phyloP scores from a whole-genome alignment of 352 stramenopile genomes.

The Phytophthora pseudosyringae region DNA sequence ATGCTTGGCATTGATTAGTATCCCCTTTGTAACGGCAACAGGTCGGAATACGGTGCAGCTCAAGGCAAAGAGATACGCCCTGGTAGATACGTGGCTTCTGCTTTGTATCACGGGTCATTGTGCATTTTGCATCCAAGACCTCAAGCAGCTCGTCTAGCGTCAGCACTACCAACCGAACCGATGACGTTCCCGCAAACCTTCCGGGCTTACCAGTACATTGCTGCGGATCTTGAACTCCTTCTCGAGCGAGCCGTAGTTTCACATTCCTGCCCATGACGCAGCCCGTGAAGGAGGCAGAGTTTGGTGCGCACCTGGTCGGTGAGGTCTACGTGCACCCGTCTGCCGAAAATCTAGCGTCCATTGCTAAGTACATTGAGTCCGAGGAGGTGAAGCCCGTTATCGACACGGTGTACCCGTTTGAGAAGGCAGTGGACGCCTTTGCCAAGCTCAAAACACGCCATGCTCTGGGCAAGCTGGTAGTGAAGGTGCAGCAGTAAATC shows the following conservation, averaged over 20 bases:
- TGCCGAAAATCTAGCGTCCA: neutral
- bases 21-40: neutral
- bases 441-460: conserved; percentile 49
- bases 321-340: neutral
- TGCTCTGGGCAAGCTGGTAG: conserved; percentile 50
- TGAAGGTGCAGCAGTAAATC: conserved; percentile 1
- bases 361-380: conserved; percentile 3
- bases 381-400: conserved; percentile 27
- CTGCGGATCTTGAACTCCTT: conserved; percentile 27
- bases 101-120: conserved; percentile 4
- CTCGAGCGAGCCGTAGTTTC: conserved; percentile 24
- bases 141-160: neutral
- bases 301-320: conserved; percentile 4
- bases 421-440: conserved; percentile 53
- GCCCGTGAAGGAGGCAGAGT: conserved; percentile 2
- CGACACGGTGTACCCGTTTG: conserved; percentile 55
- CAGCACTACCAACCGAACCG: neutral
- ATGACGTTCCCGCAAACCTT: conserved; percentile 14
- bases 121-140: conserved; percentile 5
- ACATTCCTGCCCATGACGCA: conserved; percentile 10
- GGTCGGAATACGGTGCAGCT: neutral
- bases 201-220: conserved; percentile 35
- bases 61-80: too few species aligned
- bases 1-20: neutral
- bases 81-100: neutral